A percentile compares a stretch with the other conserved stretches of the same genome.
Conservation (phyloP, 2,329 filamentous ascomycete species). For the Pseudogymnoascus sp. region DNA sequence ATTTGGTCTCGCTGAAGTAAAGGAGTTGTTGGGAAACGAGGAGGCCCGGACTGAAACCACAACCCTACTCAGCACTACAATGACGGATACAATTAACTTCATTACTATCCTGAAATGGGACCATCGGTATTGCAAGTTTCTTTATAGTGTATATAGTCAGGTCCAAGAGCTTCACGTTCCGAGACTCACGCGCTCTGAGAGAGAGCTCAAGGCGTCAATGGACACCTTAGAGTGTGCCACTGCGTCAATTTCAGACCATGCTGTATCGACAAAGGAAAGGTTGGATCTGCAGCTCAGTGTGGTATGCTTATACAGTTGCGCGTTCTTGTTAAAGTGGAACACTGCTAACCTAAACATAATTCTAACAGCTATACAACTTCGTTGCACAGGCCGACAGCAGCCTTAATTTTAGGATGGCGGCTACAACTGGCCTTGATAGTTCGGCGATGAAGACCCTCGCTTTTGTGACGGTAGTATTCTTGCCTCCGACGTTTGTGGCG, state of each 20-base stretch:
- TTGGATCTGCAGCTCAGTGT: not conserved
- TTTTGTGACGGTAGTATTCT: constrained; percentile 40
- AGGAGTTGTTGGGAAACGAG: not conserved
- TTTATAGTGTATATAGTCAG: not conserved
- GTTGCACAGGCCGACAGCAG: constrained; percentile 37
- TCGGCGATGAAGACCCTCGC: constrained; percentile 45
- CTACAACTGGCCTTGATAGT: constrained; percentile 38
- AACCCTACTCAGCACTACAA: not conserved
- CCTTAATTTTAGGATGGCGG: constrained; percentile 34
- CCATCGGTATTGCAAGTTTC: not conserved
- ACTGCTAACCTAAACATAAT: constrained; percentile 11
- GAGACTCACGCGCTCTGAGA: not conserved
- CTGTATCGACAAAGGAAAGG: not conserved
- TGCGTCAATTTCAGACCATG: not conserved
- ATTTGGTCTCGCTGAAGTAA: not conserved
- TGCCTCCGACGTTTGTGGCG: constrained; percentile 43
- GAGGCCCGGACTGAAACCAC: not conserved
- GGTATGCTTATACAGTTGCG: not conserved
- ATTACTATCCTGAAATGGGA: not conserved
- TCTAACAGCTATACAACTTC: constrained; percentile 31
- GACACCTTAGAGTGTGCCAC: not conserved
- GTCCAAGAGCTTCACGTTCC: not conserved
- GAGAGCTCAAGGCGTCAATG: not conserved
- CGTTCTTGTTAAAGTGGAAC: not conserved
- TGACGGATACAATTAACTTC: not conserved